Evolutionary conservation across 176 grass and related monocot species (phyloP).

Genomic region (Avena atlantica): DNA sequence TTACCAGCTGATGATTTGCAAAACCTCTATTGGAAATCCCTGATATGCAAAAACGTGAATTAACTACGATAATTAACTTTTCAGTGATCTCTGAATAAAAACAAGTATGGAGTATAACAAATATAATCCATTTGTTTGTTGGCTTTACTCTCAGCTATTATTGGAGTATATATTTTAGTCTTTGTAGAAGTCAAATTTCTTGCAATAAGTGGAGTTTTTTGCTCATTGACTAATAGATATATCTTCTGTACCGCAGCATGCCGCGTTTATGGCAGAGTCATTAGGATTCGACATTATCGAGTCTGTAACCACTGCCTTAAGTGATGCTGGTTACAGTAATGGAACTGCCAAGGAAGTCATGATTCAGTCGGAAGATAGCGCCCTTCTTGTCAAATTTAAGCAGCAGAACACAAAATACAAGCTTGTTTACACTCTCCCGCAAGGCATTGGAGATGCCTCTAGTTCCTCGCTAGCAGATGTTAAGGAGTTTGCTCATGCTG

Average conservation of each 20-base stretch:
- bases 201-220: neutral
- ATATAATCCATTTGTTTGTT: neutral
- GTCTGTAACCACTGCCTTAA: slow-evolving; percentile 54
- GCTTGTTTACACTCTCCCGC: slow-evolving; percentile 63
- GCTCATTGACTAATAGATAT: neutral
- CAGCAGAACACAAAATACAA: slow-evolving; percentile 63
- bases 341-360: slow-evolving; percentile 56
- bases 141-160: neutral
- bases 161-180: neutral
- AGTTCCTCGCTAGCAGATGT: slow-evolving; percentile 53
- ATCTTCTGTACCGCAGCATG: slow-evolving; percentile 56
- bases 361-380: slow-evolving; percentile 70
- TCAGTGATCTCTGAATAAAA: neutral
- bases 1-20: neutral
- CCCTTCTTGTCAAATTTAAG: slow-evolving; percentile 78
- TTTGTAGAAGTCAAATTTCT: slow-evolving; percentile 7
- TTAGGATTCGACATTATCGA: slow-evolving; percentile 58
- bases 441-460: slow-evolving; percentile 51
- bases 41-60: neutral
- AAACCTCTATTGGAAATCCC: neutral
- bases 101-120: neutral
- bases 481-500: slow-evolving; percentile 73
- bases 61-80: slow-evolving; percentile 16
- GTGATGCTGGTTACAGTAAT: slow-evolving; percentile 64
- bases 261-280: slow-evolving; percentile 57